Conservation (phyloP, 345 rosid species). For the Carallia brachiata region DNA sequence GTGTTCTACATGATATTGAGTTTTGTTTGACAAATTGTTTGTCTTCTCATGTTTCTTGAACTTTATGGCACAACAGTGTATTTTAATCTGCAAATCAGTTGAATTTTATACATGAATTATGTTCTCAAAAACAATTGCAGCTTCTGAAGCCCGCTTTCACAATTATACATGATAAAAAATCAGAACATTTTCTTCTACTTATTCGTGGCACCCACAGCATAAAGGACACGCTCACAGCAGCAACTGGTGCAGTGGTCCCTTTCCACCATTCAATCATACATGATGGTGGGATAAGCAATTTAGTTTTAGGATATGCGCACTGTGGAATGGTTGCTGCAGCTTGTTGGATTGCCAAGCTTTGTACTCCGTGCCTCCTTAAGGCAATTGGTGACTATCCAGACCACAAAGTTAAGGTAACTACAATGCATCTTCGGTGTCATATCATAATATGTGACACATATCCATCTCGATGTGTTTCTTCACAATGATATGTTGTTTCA, state of each 20-base stretch:
- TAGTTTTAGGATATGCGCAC: conserved; percentile 95
- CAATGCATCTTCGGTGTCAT: neutral
- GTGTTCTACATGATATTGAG: too few species aligned
- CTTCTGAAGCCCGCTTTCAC: conserved; percentile 97
- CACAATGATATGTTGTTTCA: neutral
- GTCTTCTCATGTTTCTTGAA: too few species aligned
- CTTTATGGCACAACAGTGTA: too few species aligned
- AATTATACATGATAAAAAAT: conserved; percentile 60
- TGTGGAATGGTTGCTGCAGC: conserved; percentile 99
- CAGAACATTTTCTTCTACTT: conserved; percentile 69
- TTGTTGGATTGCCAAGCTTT: conserved; percentile 93
- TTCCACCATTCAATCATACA: conserved; percentile 94
- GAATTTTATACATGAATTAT: neutral
- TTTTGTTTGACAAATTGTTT: too few species aligned
- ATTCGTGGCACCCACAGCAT: conserved; percentile 97
- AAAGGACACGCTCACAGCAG: conserved; percentile 96
- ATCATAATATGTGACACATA: neutral
- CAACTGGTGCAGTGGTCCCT: conserved; percentile 96
- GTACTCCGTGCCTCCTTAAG: conserved; percentile 71
- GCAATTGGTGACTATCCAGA: conserved; percentile 70
- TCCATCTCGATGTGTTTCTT: neutral
- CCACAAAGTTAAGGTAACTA: conserved; percentile 71
- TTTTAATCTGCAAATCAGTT: neutral
- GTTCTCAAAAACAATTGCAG: conserved; percentile 39
- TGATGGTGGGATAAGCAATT: conserved; percentile 93